A percentile compares a stretch with the other conserved stretches of the same genome.
Evolutionary conservation across 2,329 filamentous ascomycete species (phyloP).

Genomic region (Fusarium hainanense): DNA sequence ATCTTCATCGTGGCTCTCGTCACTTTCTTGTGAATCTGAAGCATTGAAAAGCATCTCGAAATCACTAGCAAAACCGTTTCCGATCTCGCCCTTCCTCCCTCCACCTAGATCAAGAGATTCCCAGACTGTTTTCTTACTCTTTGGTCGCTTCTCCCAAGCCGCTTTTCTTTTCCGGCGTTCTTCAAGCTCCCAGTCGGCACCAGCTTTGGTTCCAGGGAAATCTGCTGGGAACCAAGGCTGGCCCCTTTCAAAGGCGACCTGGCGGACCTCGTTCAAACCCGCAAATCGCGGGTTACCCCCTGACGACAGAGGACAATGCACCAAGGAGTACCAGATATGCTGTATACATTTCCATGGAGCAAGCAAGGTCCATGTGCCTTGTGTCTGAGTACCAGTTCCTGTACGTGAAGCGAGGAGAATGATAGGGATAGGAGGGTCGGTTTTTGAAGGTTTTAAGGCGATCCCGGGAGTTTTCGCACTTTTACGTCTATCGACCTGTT

Average conservation of each 20-base stretch:
- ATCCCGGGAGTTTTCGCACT: conserved; percentile 70
- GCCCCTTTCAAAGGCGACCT: conserved; percentile 83
- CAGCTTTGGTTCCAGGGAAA: conserved; percentile 81
- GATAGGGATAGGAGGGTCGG: conserved; percentile 82
- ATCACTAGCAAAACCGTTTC: conserved; percentile 84
- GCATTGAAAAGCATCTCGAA: conserved; percentile 75
- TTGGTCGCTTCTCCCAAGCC: conserved; percentile 81
- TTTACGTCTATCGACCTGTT: conserved; percentile 82
- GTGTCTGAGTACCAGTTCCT: conserved; percentile 59
- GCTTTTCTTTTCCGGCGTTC: conserved; percentile 78
- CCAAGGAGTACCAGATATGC: conserved; percentile 85
- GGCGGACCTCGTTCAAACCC: conserved; percentile 81
- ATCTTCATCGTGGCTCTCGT: conserved; percentile 35
- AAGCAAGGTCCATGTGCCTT: conserved; percentile 83
- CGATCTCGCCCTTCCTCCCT: conserved; percentile 82
- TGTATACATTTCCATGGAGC: conserved; percentile 91
- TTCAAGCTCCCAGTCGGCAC: conserved; percentile 79
- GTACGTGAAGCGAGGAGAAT: conserved; percentile 73
- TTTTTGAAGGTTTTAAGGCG: conserved; percentile 64
- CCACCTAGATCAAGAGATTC: conserved; percentile 78
- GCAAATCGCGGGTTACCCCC: conserved; percentile 86
- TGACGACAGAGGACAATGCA: conserved; percentile 82
- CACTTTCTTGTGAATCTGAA: conserved; percentile 4
- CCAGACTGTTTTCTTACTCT: conserved; percentile 83
- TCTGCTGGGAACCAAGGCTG: conserved; percentile 89